Evolutionary conservation across 1,284 basidiomycete species (phyloP), one percentile per base, ranked within the genome.

Genomic region (Rhodotorula mucilaginosa): DNA sequence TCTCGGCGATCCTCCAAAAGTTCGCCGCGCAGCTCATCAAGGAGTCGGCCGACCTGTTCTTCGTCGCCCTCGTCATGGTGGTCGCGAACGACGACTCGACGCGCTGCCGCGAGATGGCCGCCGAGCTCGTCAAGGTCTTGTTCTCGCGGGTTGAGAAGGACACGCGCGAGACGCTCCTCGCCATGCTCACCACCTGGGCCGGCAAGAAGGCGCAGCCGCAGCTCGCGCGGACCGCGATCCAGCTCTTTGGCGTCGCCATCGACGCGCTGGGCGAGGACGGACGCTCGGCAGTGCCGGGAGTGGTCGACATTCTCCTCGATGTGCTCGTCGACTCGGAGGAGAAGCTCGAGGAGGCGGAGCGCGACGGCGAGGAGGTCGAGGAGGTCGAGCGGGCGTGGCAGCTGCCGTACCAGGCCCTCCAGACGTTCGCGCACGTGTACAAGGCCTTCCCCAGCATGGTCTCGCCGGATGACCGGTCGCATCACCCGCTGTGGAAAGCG

Each of bases 21-120:
- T 97, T 99, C 80, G 89, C 92, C 71, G 84, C 84, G 16, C 86
- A 85, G 5, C 84, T 97, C 29, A 83, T 99, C 52, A 84, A 84
- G 21, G 91, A 96, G 79, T 90, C 95, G 78, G 86, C 91, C 21
- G 93, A 98, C 79, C 84, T 98, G 76, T 85, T 99, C 63, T 97
- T 98, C 80, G 88, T 97, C 5, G 89, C 92, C 0, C 86, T 99
- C 29, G 92, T 97, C 26, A 91, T 98, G 87, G 89, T 90, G 46
- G 82, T 98, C 39, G 94, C 93, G 48, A 99, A 99, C 80, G 97
- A 99, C 79, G 89, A 92, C 63, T 92, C 93, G 7, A 83, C 90
- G 48, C 89, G 90, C 79, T 98, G 94, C 80, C 86, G 93, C 31
- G 90, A 91, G 79, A 91, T 92, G 87, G 91, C 92, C 1, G 89